Evolutionary conservation across 345 rosid genomes (phyloP).

Genomic region (Aurinia saxatilis): DNA sequence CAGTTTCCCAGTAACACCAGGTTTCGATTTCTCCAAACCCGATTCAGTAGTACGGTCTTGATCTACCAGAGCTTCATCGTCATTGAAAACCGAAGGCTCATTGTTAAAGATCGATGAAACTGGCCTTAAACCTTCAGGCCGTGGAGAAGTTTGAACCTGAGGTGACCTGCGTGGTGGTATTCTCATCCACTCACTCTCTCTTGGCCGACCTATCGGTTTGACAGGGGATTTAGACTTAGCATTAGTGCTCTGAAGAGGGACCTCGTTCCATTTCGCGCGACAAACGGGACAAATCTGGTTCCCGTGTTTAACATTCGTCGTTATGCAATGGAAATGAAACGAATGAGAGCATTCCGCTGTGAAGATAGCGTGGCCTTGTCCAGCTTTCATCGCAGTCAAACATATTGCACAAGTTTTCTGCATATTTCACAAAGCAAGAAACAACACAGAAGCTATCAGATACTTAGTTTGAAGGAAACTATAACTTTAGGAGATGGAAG

Average conservation of each 20-base stretch:
- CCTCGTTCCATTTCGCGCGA: slow-evolving; percentile 86
- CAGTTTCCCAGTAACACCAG: slow-evolving; percentile 30
- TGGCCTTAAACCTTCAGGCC: slow-evolving; percentile 40
- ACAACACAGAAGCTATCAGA: neutral
- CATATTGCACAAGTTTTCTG: slow-evolving; percentile 93
- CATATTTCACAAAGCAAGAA: slow-evolving; percentile 19
- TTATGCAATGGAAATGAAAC: slow-evolving; percentile 93
- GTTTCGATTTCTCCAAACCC: slow-evolving; percentile 17
- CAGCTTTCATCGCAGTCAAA: slow-evolving; percentile 65
- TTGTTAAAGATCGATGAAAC: slow-evolving; percentile 40
- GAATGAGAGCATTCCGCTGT: slow-evolving; percentile 97
- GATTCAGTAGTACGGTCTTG: slow-evolving; percentile 26
- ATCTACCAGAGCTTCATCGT: slow-evolving; percentile 62
- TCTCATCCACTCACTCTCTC: slow-evolving; percentile 61
- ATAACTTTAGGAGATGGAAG: neutral
- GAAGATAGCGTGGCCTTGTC: slow-evolving; percentile 87
- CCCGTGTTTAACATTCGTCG: slow-evolving; percentile 88
- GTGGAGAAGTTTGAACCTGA: slow-evolving; percentile 30
- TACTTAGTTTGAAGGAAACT: neutral
- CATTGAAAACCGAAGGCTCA: slow-evolving; percentile 70
- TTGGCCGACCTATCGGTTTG: slow-evolving; percentile 36
- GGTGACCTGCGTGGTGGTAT: slow-evolving; percentile 41
- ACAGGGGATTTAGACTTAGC: slow-evolving; percentile 26
- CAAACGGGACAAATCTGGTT: slow-evolving; percentile 92
- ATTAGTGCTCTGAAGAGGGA: slow-evolving; percentile 59